These are phyloP conservation scores for Iberis pinnata DNA, from an alignment of 345 rosid species.

Conservation along the genomic window DNA sequence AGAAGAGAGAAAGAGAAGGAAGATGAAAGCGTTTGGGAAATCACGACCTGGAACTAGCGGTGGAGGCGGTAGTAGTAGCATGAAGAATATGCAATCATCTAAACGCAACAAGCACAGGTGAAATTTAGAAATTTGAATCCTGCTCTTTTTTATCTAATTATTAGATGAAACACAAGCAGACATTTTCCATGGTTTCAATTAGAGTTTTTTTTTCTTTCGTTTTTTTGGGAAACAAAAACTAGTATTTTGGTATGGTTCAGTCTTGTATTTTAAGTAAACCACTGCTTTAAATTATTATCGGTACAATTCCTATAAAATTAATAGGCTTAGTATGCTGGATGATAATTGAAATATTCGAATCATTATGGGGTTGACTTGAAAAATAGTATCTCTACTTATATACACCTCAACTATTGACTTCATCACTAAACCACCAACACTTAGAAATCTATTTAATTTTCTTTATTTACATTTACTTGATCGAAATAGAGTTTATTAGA, in stretches of 20 bases:
- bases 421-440: too few relatives aligned
- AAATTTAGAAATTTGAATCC: background rate
- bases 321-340: too few relatives aligned
- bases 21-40: constrained; percentile 74
- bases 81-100: constrained; percentile 29
- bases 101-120: constrained; percentile 31
- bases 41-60: constrained; percentile 51
- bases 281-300: too few relatives aligned
- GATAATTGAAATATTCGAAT: too few relatives aligned
- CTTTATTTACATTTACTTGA: too few relatives aligned
- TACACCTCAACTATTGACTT: too few relatives aligned
- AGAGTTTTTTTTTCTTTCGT: background rate
- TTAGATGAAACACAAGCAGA: constrained; percentile 15
- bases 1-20: constrained; percentile 84
- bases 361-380: too few relatives aligned
- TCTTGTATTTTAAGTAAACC: too few relatives aligned
- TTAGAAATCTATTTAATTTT: too few relatives aligned
- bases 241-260: constrained; percentile 22
- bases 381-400: too few relatives aligned
- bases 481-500: too few relatives aligned
- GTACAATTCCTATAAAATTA: too few relatives aligned
- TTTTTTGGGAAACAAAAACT: constrained; percentile 15
- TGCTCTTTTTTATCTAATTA: background rate
- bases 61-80: constrained; percentile 17
- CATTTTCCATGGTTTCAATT: constrained; percentile 3